These are phyloP conservation scores for Neonectria hederae DNA, from an alignment of 2,329 filamentous ascomycete species.

Conservation along the genomic window DNA sequence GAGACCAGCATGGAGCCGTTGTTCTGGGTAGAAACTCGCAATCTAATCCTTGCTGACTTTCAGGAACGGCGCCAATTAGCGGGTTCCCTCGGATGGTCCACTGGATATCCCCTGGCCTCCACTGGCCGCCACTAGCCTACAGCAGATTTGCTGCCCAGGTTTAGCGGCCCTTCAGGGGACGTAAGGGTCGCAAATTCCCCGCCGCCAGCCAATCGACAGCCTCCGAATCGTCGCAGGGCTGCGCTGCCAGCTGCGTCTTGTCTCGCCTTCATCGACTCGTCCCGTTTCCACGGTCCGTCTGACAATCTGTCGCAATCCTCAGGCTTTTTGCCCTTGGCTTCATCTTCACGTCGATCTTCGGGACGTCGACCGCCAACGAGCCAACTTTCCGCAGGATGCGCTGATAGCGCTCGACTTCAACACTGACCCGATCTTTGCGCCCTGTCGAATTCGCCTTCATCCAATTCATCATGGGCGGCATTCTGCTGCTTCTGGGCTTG, in stretches of 20 bases:
- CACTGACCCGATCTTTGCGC: slow-evolving; percentile 24
- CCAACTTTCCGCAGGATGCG: slow-evolving; percentile 33
- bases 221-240: slow-evolving; percentile 37
- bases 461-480: slow-evolving; percentile 49
- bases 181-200: slow-evolving; percentile 34
- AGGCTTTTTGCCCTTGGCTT: slow-evolving; percentile 27
- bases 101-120: neutral
- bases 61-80: slow-evolving; percentile 22
- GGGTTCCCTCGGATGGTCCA: neutral
- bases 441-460: slow-evolving; percentile 23
- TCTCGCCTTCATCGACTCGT: slow-evolving; percentile 21
- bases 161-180: slow-evolving; percentile 16
- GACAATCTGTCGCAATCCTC: slow-evolving; percentile 35
- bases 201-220: slow-evolving; percentile 38
- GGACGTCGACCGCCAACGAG: slow-evolving; percentile 1
- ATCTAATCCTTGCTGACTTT: slow-evolving; percentile 11
- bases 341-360: slow-evolving; percentile 16
- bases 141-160: slow-evolving; percentile 17
- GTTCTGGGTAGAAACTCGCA: slow-evolving; percentile 1
- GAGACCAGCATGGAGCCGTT: neutral
- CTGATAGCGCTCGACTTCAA: slow-evolving; percentile 31
- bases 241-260: slow-evolving; percentile 15
- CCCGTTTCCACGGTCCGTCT: slow-evolving; percentile 25
- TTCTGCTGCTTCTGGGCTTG: slow-evolving; percentile 52
- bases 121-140: slow-evolving; percentile 4